Evolutionary conservation across 108 stramenopile genomes (phyloP).

Genomic region (Cylindrotheca closterium): DNA sequence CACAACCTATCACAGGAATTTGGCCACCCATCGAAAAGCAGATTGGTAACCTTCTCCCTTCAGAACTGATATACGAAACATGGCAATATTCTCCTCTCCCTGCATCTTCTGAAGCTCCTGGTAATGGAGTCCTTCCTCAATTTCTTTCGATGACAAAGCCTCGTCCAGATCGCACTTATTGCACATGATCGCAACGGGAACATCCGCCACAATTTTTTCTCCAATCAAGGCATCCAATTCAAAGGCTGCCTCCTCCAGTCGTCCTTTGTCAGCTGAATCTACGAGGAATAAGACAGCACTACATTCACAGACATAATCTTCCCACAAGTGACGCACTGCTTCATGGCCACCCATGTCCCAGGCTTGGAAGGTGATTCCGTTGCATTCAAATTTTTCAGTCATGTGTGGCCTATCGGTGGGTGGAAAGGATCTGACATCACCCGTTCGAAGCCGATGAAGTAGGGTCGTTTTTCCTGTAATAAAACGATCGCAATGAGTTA

Average conservation of each 20-base stretch:
- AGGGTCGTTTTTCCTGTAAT: conserved; percentile 90
- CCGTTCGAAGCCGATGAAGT: conserved; percentile 54
- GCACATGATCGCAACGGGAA: conserved; percentile 55
- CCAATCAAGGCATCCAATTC: conserved; percentile 58
- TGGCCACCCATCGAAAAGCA: conserved; percentile 60
- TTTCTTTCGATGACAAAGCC: conserved; percentile 36
- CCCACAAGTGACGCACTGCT: conserved; percentile 66
- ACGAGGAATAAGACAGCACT: conserved; percentile 58
- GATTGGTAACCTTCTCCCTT: conserved; percentile 62
- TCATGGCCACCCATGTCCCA: conserved; percentile 76
- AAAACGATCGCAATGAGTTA: no score
- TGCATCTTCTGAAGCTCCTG: conserved; percentile 31
- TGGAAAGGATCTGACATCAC: conserved; percentile 47
- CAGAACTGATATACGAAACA: conserved; percentile 66
- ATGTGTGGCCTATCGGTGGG: conserved; percentile 58
- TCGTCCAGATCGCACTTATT: conserved; percentile 62
- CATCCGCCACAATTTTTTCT: conserved; percentile 30
- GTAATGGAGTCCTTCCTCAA: conserved; percentile 40
- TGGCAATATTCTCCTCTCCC: conserved; percentile 32
- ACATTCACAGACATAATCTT: conserved; percentile 50
- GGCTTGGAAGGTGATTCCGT: conserved; percentile 49
- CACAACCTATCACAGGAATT: conserved; percentile 39
- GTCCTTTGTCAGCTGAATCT: conserved; percentile 47
- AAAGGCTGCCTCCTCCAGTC: conserved; percentile 56
- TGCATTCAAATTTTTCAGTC: conserved; percentile 33